A percentile compares a stretch with the other conserved stretches of the same genome.
Evolutionary conservation across 2,329 filamentous ascomycete species (phyloP).

Genomic region (Gnomoniopsis sp.): DNA sequence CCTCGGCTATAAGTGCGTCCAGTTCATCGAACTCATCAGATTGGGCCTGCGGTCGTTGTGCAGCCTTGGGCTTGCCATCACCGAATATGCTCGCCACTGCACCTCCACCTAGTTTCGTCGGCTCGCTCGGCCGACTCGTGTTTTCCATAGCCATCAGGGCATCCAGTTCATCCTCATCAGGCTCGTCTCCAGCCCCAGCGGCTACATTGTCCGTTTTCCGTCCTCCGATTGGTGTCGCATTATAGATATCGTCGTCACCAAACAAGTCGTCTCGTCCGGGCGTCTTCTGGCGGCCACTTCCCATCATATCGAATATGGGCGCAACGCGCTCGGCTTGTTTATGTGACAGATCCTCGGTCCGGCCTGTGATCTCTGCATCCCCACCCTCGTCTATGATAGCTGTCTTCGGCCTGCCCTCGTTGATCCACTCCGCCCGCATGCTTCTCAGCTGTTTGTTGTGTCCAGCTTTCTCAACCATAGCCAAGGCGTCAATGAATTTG

Average conservation of each 20-base stretch:
- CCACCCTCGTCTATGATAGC: slow-evolving; percentile 28
- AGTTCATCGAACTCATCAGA: slow-evolving; percentile 31
- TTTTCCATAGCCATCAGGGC: slow-evolving; percentile 51
- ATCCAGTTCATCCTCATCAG: slow-evolving; percentile 47
- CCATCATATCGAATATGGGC: slow-evolving; percentile 34
- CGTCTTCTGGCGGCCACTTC: slow-evolving; percentile 27
- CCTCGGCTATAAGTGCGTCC: slow-evolving; percentile 33
- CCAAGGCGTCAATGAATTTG: slow-evolving; percentile 83
- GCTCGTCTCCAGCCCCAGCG: slow-evolving; percentile 22
- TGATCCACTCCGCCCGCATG: slow-evolving; percentile 78
- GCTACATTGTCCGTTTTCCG: slow-evolving; percentile 6
- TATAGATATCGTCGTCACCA: slow-evolving; percentile 48
- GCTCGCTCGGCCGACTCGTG: slow-evolving; percentile 20
- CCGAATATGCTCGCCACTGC: slow-evolving; percentile 19
- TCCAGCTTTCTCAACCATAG: slow-evolving; percentile 89
- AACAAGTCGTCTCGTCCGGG: slow-evolving; percentile 35
- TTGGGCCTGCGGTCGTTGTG: not conserved
- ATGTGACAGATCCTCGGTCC: slow-evolving; percentile 18
- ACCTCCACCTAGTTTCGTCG: slow-evolving; percentile 2
- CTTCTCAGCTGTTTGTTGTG: slow-evolving; percentile 76
- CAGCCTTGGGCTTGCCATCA: slow-evolving; percentile 9
- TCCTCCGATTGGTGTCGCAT: slow-evolving; percentile 41
- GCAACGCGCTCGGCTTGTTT: slow-evolving; percentile 32
- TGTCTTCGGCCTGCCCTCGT: slow-evolving; percentile 62
- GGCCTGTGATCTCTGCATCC: slow-evolving; percentile 25